phyloP scores from a whole-genome alignment of 1,284 basidiomycete species.

The Ceratobasidium papillatum region DNA sequence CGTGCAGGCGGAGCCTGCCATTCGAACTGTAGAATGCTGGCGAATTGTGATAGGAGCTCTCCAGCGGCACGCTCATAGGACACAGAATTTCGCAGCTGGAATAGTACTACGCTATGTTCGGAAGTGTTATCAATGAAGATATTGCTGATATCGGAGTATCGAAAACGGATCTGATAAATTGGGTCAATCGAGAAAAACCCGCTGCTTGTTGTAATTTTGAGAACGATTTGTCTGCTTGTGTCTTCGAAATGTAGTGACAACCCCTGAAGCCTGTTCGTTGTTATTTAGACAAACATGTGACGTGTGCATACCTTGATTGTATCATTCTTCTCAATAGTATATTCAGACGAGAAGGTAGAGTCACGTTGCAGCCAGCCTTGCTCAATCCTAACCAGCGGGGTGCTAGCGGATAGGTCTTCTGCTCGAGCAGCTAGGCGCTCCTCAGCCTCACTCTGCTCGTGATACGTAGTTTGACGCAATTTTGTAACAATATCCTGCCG shows the following conservation, averaged over 20 bases:
- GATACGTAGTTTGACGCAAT: constrained; percentile 61
- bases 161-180: constrained; percentile 3
- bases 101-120: constrained; percentile 12
- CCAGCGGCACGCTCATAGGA: constrained; percentile 56
- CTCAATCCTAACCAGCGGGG: constrained; percentile 59
- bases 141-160: constrained; percentile 22
- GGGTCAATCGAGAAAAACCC: not conserved
- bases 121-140: constrained; percentile 11
- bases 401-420: constrained; percentile 53
- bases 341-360: constrained; percentile 64
- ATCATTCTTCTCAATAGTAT: constrained; percentile 54
- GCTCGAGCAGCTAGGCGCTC: constrained; percentile 55
- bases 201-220: not conserved
- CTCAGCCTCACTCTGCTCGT: constrained; percentile 63
- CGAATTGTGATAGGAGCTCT: constrained; percentile 59
- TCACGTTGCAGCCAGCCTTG: constrained; percentile 68
- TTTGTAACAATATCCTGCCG: constrained; percentile 55
- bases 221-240: not conserved
- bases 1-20: constrained; percentile 53
- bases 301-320: constrained; percentile 52
- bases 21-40: constrained; percentile 54
- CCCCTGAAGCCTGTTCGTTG: too few relatives aligned
- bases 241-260: constrained; percentile 22
- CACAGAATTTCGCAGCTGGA: constrained; percentile 19
- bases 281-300: constrained; percentile 52